These are phyloP conservation scores for Bolboschoenoplectus hybrid DNA, from an alignment of 202 grass and related monocot genomes.

Conservation along the genomic window DNA sequence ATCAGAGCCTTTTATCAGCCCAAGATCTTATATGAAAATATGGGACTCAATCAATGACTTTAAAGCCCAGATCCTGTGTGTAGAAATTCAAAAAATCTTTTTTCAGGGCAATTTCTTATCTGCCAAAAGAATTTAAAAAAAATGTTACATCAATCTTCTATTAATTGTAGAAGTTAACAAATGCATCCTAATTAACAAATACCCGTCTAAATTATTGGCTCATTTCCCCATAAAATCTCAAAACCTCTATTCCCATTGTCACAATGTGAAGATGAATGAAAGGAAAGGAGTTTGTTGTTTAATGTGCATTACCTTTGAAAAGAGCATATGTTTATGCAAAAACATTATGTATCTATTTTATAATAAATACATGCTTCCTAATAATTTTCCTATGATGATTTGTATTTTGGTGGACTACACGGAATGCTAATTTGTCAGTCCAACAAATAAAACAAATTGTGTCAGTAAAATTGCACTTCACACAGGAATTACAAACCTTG, in stretches of 20 bases:
- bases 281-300: neutral
- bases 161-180: neutral
- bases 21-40: neutral
- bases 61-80: neutral
- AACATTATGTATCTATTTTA: neutral
- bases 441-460: neutral
- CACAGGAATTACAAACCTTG: conserved; percentile 36
- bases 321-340: neutral
- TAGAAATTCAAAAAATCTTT: neutral
- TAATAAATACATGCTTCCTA: neutral
- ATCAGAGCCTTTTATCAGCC: neutral
- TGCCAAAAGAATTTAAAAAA: neutral
- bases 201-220: no score
- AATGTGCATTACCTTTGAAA: neutral
- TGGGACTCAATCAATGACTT: neutral
- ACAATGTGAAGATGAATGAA: neutral
- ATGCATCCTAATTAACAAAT: neutral
- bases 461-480: neutral
- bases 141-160: neutral
- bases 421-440: neutral
- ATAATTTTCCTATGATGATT: neutral
- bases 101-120: neutral
- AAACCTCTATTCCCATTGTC: neutral
- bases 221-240: neutral
- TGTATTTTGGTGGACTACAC: neutral